These are phyloP conservation scores for Penicillium lagena DNA, from an alignment of 495 filamentous ascomycete genomes.

Conservation along the genomic window DNA sequence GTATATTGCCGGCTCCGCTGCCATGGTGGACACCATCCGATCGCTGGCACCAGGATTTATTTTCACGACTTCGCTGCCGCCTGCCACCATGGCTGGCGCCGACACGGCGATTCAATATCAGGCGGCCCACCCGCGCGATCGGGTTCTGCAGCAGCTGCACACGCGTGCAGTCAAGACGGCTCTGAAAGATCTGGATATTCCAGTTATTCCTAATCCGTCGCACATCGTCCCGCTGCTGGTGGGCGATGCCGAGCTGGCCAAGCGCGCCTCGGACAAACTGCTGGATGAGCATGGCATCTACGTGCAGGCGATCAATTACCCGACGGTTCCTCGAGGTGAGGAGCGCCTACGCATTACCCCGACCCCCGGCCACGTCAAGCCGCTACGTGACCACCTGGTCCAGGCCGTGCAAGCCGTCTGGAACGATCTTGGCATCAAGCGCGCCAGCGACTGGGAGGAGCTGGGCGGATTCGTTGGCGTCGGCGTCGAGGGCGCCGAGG, in stretches of 20 bases:
- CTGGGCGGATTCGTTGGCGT: constrained; percentile 93
- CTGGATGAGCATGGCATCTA: constrained; percentile 87
- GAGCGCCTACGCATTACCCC: constrained; percentile 93
- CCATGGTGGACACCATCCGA: constrained; percentile 90
- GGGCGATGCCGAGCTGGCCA: constrained; percentile 90
- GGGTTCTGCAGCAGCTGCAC: constrained; percentile 88
- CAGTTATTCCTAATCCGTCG: constrained; percentile 96
- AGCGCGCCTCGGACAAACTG: constrained; percentile 80
- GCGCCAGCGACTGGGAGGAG: constrained; percentile 82
- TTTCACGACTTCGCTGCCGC: constrained; percentile 95
- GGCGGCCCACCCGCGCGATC: constrained; percentile 69
- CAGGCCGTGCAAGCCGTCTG: constrained; percentile 80
- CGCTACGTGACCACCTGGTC: constrained; percentile 80
- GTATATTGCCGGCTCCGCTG: constrained; percentile 87
- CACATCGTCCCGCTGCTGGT: constrained; percentile 95
- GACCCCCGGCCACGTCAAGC: constrained; percentile 81
- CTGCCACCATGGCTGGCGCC: constrained; percentile 94
- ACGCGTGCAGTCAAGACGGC: constrained; percentile 85
- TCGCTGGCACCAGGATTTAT: constrained; percentile 97
- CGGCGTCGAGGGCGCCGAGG: constrained; percentile 57
- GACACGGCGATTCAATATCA: constrained; percentile 91
- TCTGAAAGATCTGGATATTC: constrained; percentile 71
- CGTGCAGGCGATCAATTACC: constrained; percentile 98
- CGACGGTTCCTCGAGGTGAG: constrained; percentile 92
- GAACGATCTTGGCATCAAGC: constrained; percentile 80